Evolutionary conservation across 2,329 filamentous ascomycete genomes (phyloP).

Genomic region (Nemania diffusa): DNA sequence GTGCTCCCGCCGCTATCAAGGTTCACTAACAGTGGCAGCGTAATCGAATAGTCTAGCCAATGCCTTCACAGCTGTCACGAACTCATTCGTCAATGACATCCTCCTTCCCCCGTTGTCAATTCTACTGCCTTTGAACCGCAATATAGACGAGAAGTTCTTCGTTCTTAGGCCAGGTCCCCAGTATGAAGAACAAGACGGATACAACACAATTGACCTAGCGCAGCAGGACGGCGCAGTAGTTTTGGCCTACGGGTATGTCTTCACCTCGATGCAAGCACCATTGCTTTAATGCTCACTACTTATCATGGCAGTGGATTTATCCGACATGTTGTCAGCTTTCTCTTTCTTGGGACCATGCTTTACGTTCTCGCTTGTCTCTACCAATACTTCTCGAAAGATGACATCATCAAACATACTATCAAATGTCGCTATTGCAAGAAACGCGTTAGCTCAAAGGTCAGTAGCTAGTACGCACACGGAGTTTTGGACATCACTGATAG

Average conservation of each 20-base stretch:
- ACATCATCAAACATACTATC: slow-evolving; percentile 75
- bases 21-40: slow-evolving; percentile 9
- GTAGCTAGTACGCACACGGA: slow-evolving; percentile 8
- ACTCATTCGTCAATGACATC: slow-evolving; percentile 76
- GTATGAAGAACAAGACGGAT: slow-evolving; percentile 63
- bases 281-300: not conserved
- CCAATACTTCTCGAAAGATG: slow-evolving; percentile 68
- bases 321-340: slow-evolving; percentile 72
- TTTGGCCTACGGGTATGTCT: slow-evolving; percentile 72
- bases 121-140: slow-evolving; percentile 74
- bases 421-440: slow-evolving; percentile 74
- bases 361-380: slow-evolving; percentile 73
- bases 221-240: slow-evolving; percentile 77
- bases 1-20: not conserved
- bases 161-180: slow-evolving; percentile 69
- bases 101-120: slow-evolving; percentile 76
- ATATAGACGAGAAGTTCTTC: slow-evolving; percentile 79
- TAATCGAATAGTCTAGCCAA: slow-evolving; percentile 67
- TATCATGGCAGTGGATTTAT: slow-evolving; percentile 65
- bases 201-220: slow-evolving; percentile 77
- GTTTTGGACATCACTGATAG: slow-evolving; percentile 4
- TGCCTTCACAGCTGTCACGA: slow-evolving; percentile 76
- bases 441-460: slow-evolving; percentile 44
- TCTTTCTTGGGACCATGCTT: slow-evolving; percentile 71
- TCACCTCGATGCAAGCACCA: not conserved